A percentile compares a stretch with the other conserved stretches of the same genome.
Conservation (phyloP, 177 flowering plant species). For the Vitis hybrid region DNA sequence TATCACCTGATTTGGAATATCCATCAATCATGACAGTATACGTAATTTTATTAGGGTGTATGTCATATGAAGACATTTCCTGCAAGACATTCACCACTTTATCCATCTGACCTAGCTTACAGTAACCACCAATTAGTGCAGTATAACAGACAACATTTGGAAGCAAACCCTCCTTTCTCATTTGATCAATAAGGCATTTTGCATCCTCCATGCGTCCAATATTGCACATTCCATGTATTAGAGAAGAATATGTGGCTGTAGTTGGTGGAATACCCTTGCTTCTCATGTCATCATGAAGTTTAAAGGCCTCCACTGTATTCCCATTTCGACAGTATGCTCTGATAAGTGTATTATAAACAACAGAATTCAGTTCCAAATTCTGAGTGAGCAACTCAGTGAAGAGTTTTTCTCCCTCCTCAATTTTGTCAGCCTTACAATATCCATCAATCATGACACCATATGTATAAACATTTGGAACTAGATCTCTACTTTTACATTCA, state of each 20-base stretch:
- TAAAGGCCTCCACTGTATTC: conserved; percentile 29
- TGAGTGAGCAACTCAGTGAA: conserved; percentile 23
- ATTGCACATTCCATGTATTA: conserved; percentile 37
- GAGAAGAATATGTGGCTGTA: conserved; percentile 31
- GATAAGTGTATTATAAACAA: conserved; percentile 36
- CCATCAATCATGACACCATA: conserved; percentile 5
- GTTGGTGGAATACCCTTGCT: conserved; percentile 34
- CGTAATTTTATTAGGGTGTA: conserved; percentile 30
- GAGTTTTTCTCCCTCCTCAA: conserved; percentile 11
- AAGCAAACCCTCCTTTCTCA: conserved; percentile 35
- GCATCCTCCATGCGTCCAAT: conserved; percentile 33
- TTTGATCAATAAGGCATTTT: conserved; percentile 29
- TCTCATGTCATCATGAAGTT: conserved; percentile 36
- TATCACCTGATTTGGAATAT: conserved; percentile 19
- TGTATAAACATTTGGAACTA: conserved; percentile 27
- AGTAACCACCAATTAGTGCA: conserved; percentile 9
- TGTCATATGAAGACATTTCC: conserved; percentile 28
- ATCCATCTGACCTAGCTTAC: too few species aligned
- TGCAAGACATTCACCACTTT: conserved; percentile 6
- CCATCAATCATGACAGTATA: conserved; percentile 31
- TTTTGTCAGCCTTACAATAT: too few species aligned
- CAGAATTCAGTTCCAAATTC: conserved; percentile 27
- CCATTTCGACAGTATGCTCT: conserved; percentile 28
- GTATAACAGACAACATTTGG: conserved; percentile 45
- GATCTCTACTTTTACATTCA: conserved; percentile 27